Evolutionary conservation across 2,329 filamentous ascomycete genomes (phyloP).

Genomic region (Clarireedia homoeocarpa): DNA sequence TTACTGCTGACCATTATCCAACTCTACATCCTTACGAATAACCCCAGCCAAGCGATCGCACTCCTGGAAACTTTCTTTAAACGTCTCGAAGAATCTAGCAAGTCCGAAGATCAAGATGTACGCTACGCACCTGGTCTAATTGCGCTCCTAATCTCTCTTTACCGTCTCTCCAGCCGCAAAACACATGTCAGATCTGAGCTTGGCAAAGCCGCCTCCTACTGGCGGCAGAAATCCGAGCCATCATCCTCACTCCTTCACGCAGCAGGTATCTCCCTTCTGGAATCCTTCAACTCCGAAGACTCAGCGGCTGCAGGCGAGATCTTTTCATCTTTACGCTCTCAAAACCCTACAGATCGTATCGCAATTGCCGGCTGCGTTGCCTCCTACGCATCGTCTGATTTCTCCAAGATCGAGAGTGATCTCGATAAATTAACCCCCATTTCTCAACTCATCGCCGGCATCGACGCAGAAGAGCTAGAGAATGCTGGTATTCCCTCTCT

Average conservation of each 20-base stretch:
- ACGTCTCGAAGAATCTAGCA: slow-evolving; percentile 55
- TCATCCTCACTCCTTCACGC: slow-evolving; percentile 66
- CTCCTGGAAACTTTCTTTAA: slow-evolving; percentile 69
- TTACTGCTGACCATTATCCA: slow-evolving; percentile 74
- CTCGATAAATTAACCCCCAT: slow-evolving; percentile 53
- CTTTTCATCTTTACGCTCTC: slow-evolving; percentile 63
- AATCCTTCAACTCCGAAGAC: slow-evolving; percentile 63
- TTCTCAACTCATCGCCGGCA: slow-evolving; percentile 49
- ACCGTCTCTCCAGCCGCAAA: slow-evolving; percentile 67
- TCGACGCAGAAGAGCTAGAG: slow-evolving; percentile 57
- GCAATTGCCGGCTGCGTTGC: slow-evolving; percentile 81
- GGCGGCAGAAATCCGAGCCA: slow-evolving; percentile 56
- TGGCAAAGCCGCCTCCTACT: slow-evolving; percentile 71
- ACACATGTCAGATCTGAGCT: slow-evolving; percentile 65
- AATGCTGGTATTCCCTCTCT: slow-evolving; percentile 53
- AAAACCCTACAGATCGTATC: slow-evolving; percentile 58
- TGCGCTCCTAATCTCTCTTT: slow-evolving; percentile 70
- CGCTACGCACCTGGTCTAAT: slow-evolving; percentile 81
- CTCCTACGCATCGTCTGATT: slow-evolving; percentile 59
- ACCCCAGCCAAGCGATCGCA: slow-evolving; percentile 65
- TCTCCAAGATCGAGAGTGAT: slow-evolving; percentile 46
- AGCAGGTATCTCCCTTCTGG: slow-evolving; percentile 74
- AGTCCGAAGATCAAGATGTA: slow-evolving; percentile 53
- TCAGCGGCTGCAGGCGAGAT: slow-evolving; percentile 65
- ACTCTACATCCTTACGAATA: slow-evolving; percentile 65